A percentile compares a stretch with the other conserved stretches of the same genome.
Evolutionary conservation across 2,329 filamentous ascomycete species (phyloP).

Genomic region (Colletotrichum endophyticum): DNA sequence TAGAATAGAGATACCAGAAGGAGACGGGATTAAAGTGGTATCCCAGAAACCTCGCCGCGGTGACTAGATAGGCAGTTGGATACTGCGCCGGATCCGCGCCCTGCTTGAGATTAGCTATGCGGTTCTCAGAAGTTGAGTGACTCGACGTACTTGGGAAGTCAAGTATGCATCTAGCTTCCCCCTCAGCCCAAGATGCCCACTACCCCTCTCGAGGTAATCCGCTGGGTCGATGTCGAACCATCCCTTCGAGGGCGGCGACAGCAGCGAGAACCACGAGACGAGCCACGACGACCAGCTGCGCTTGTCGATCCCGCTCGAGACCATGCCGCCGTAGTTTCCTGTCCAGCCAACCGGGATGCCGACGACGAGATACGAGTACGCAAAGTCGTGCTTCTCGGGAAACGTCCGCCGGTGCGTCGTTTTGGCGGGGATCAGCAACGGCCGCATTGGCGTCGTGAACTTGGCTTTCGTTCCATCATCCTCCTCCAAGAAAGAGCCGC

Average conservation of each 20-base stretch:
- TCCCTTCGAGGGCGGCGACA: conserved; percentile 24
- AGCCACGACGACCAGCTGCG: conserved; percentile 32
- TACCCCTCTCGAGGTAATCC: conserved; percentile 66
- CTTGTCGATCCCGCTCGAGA: conserved; percentile 49
- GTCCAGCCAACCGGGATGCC: conserved; percentile 70
- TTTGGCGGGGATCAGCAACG: conserved; percentile 67
- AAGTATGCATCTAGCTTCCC: conserved; percentile 69
- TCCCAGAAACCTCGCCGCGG: conserved; percentile 70
- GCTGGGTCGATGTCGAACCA: conserved; percentile 67
- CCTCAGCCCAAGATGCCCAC: conserved; percentile 56
- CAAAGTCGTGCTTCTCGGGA: conserved; percentile 71
- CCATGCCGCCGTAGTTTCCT: conserved; percentile 58
- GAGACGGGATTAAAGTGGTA: conserved; percentile 79
- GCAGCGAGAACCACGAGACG: conserved; percentile 35
- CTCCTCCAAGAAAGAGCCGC: not conserved
- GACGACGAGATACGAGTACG: conserved; percentile 73
- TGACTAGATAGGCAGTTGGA: conserved; percentile 73
- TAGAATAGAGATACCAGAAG: conserved; percentile 79
- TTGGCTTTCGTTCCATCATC: not conserved
- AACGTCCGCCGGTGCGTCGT: conserved; percentile 72
- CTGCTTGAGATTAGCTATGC: conserved; percentile 39
- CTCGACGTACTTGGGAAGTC: conserved; percentile 52
- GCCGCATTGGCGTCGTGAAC: conserved; percentile 35
- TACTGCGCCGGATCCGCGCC: conserved; percentile 63
- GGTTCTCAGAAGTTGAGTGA: not conserved